phyloP scores from a whole-genome alignment of 306 rosid species.

The Ammopiptanthus mongolicus region DNA sequence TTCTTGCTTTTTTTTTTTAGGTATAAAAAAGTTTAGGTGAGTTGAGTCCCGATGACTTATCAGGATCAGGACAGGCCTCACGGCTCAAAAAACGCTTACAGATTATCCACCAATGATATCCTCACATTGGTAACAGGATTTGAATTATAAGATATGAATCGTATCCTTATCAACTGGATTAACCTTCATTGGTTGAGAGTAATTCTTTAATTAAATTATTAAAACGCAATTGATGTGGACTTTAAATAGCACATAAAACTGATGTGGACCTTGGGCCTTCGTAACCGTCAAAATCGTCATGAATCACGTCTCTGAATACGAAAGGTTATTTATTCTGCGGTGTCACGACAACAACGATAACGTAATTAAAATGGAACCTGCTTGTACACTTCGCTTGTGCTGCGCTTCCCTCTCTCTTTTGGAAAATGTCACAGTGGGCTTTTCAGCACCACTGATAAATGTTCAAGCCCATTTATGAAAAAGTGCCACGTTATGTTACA shows the following conservation, averaged over 20 bases:
- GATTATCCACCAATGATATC: too few species aligned
- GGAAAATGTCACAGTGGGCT: slow-evolving; percentile 13
- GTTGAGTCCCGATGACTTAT: too few species aligned
- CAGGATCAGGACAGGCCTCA: too few species aligned
- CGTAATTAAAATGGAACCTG: slow-evolving; percentile 24
- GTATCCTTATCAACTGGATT: too few species aligned
- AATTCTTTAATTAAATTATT: background rate
- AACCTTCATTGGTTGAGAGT: too few species aligned
- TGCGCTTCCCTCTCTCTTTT: background rate
- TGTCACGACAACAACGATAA: slow-evolving; percentile 27
- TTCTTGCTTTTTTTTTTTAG: too few species aligned
- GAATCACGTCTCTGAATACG: slow-evolving; percentile 19
- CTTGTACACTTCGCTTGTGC: background rate
- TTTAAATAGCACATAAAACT: too few species aligned
- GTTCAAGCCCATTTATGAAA: slow-evolving; percentile 14
- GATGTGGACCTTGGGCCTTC: slow-evolving; percentile 16
- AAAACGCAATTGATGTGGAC: slow-evolving; percentile 13
- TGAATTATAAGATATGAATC: too few species aligned
- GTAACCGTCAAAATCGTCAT: slow-evolving; percentile 16
- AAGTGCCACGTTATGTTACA: background rate
- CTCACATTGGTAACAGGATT: too few species aligned
- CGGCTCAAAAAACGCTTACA: too few species aligned
- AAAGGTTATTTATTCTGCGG: background rate
- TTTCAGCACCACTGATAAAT: background rate
- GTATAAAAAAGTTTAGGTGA: too few species aligned